Conservation (phyloP, 768 basidiomycete species). For the Holtermanniella nyarrowii region DNA sequence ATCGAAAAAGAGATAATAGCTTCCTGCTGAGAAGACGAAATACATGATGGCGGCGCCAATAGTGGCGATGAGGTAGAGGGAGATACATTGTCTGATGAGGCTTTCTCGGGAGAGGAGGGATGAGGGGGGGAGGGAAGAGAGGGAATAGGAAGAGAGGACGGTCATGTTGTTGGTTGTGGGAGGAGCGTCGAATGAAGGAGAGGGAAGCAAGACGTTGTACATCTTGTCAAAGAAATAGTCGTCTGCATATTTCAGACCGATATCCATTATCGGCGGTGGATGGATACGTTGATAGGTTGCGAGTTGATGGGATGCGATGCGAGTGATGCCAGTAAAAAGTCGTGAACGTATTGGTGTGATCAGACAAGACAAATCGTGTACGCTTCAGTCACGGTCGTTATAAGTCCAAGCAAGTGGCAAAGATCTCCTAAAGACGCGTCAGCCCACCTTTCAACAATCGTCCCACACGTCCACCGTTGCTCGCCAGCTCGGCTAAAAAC, state of each 20-base stretch:
- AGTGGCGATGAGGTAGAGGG: conserved; percentile 60
- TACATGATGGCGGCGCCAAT: conserved; percentile 77
- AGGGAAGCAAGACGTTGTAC: conserved; percentile 67
- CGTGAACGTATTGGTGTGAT: not conserved
- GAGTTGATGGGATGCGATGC: not conserved
- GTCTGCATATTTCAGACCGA: conserved; percentile 64
- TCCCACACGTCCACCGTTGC: no score
- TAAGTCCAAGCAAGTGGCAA: no score
- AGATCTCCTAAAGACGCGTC: no score
- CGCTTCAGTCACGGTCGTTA: no score
- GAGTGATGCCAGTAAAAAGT: not conserved
- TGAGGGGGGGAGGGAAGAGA: conserved; percentile 19
- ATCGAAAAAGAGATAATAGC: conserved; percentile 82
- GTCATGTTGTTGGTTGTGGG: conserved; percentile 15
- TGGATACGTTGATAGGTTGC: no score
- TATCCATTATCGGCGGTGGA: conserved; percentile 66
- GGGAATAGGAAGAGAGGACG: conserved; percentile 30
- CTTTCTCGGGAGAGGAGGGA: conserved; percentile 55
- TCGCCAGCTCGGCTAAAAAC: no score
- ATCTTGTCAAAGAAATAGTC: conserved; percentile 62
- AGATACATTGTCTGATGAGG: conserved; percentile 61
- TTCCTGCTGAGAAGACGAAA: conserved; percentile 73
- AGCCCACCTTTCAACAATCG: no score
- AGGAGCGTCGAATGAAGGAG: conserved; percentile 13
- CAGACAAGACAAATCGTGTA: no score